Conservation (phyloP, 257 asterid species). For the Solanum piurae region DNA sequence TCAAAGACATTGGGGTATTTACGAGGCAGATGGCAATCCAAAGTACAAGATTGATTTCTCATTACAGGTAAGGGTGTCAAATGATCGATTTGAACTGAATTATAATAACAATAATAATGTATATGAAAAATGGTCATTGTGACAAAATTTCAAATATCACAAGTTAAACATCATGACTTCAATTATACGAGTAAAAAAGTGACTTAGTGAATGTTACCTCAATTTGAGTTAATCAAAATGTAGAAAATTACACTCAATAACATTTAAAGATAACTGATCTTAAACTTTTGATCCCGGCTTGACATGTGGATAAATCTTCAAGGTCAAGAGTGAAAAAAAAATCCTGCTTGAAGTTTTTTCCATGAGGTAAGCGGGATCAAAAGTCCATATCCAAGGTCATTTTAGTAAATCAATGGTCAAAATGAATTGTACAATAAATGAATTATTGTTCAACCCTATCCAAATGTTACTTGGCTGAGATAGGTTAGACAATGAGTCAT, state of each 20-base stretch:
- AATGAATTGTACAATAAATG: neutral
- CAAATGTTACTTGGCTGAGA: neutral
- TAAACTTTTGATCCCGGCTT: neutral
- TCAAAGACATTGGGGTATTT: slow-evolving; percentile 55
- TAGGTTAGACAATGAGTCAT: neutral
- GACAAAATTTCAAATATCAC: neutral
- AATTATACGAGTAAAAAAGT: neutral
- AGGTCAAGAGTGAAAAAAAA: neutral
- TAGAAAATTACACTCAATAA: neutral
- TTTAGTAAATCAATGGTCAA: neutral
- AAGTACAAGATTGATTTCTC: slow-evolving; percentile 40
- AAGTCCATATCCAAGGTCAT: neutral
- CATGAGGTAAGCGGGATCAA: neutral
- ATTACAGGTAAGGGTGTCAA: neutral
- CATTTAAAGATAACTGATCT: neutral
- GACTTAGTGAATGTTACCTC: neutral
- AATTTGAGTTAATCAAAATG: neutral
- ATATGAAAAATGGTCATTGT: neutral
- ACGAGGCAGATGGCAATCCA: slow-evolving; percentile 37
- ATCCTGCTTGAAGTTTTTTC: neutral
- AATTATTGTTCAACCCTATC: neutral
- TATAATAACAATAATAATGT: neutral
- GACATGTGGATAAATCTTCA: neutral
- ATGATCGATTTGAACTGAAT: neutral
- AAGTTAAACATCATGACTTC: neutral